Evolutionary conservation across 768 basidiomycete genomes (phyloP).

Genomic region (Nevesoporus exiguus): DNA sequence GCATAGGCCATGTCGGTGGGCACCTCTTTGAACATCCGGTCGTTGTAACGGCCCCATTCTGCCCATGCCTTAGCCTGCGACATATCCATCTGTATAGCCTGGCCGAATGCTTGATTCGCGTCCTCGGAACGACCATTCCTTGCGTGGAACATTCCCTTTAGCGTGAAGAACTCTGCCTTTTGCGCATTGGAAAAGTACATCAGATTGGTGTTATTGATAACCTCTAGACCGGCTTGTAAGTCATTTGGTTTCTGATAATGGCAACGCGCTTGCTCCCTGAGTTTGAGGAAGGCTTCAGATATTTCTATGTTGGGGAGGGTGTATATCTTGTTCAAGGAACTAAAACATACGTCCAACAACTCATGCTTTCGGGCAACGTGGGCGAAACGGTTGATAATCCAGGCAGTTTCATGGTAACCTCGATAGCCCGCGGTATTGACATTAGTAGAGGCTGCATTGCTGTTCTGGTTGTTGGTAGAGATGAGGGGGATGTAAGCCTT

Average conservation of each 20-base stretch:
- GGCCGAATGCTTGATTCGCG: conserved; percentile 87
- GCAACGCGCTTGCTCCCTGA: conserved; percentile 96
- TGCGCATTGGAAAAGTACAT: conserved; percentile 94
- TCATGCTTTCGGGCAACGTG: conserved; percentile 98
- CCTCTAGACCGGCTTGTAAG: conserved; percentile 90
- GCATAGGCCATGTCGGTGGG: conserved; percentile 73
- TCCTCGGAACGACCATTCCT: conserved; percentile 83
- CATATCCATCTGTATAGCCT: conserved; percentile 96
- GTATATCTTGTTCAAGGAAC: conserved; percentile 94
- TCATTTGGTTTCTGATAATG: conserved; percentile 96
- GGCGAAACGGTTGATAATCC: conserved; percentile 99
- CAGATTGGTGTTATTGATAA: conserved; percentile 99
- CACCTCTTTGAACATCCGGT: conserved; percentile 87
- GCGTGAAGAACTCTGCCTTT: conserved; percentile 97
- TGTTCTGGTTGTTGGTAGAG: conserved; percentile 47
- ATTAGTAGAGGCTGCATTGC: conserved; percentile 49
- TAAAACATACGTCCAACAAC: conserved; percentile 93
- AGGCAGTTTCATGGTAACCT: conserved; percentile 98
- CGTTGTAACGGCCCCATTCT: conserved; percentile 94
- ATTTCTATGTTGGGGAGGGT: conserved; percentile 99
- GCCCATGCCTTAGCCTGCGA: conserved; percentile 96
- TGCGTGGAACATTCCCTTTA: conserved; percentile 98
- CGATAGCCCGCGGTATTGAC: conserved; percentile 87
- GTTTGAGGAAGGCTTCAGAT: conserved; percentile 97
- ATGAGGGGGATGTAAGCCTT: conserved; percentile 94